Base-by-base conservation (phyloP, 1,139 yeast species). In the Suhomyces panamericanus region DNA sequence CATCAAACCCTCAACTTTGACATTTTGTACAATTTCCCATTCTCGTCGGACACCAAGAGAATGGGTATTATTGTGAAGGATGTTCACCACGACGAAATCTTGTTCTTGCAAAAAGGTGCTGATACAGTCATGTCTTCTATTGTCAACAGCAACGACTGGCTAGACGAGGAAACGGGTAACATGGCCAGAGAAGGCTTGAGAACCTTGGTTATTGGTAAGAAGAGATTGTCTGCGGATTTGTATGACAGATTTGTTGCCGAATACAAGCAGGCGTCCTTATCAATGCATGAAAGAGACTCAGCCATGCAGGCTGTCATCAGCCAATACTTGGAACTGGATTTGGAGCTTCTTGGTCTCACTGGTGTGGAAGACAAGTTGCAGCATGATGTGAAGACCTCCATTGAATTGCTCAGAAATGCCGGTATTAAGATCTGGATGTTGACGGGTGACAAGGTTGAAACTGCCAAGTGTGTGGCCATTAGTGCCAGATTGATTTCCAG, bases 361-460 rank as follows among this genome's bases (percentile, higher is more conserved):
- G 99, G 99, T 47, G 99, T 95, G 30, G 99, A 95, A 63, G 99
- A 95, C 63, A 87, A 89, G 58, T 74, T 95, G 40, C 99, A 95
- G 63, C 78, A 79, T 43, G 91, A 91, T 61, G 96, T 95, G 46
- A 93, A 91, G 63, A 80, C 95, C 0, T 88, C 97, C 0, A 84
- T 95, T 49, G 99, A 95, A 67, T 73, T 93, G 32, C 74, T 95
- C 52, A 77, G 99, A 55, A 93, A 95, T 67, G 99, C 99, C 0
- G 99, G 99, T 2, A 83, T 95, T 47, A 89, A 89, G 59, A 93
- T 95, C 42, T 95, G 99, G 99, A 95, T 95, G 99, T 73, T 95
- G 41, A 95, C 99, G 0, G 99, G 99, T 52, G 99, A 95, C 63
- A 95, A 95, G 63, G 98, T 93, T 8, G 99, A 95, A 66, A 95